A percentile compares a stretch with the other conserved stretches of the same genome.
These are phyloP conservation scores for Leptoxyphium fumago DNA, from an alignment of 2,329 filamentous ascomycete genomes.

Conservation along the genomic window DNA sequence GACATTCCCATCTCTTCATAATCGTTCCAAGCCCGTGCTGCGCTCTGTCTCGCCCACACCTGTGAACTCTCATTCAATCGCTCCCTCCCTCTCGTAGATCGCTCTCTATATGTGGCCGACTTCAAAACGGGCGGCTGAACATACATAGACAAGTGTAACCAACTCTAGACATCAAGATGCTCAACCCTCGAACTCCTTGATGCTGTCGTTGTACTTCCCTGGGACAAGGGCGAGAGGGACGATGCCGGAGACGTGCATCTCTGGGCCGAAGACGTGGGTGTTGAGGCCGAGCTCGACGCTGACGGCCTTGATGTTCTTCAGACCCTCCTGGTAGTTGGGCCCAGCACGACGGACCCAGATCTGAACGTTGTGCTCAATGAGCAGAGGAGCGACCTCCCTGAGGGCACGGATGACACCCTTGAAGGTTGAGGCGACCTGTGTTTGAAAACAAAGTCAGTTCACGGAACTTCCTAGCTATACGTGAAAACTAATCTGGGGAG, in stretches of 20 bases:
- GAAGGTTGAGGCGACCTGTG: constrained; percentile 75
- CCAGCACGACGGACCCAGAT: constrained; percentile 89
- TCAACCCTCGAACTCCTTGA: constrained; percentile 46
- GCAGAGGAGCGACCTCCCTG: constrained; percentile 69
- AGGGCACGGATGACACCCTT: constrained; percentile 98
- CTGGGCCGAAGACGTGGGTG: constrained; percentile 78
- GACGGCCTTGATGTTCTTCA: constrained; percentile 98
- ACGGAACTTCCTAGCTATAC: not conserved
- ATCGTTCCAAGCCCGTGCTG: too few relatives aligned
- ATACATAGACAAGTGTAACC: too few relatives aligned
- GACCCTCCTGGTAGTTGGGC: constrained; percentile 98
- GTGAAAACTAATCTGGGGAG: not conserved
- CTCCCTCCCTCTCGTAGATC: too few relatives aligned
- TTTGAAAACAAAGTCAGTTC: not conserved
- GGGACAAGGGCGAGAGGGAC: constrained; percentile 69
- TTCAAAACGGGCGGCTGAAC: too few relatives aligned
- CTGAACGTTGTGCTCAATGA: constrained; percentile 93
- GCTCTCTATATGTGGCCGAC: too few relatives aligned
- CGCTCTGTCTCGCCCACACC: too few relatives aligned
- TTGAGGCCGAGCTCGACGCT: constrained; percentile 86
- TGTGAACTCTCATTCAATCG: too few relatives aligned
- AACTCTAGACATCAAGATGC: too few relatives aligned
- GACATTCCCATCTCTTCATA: too few relatives aligned
- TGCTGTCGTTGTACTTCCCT: constrained; percentile 42
- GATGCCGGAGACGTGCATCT: constrained; percentile 87